A percentile compares a stretch with the other conserved stretches of the same genome.
Conservation (phyloP, 2,329 filamentous ascomycete genomes). For the Alternaria dauci region DNA sequence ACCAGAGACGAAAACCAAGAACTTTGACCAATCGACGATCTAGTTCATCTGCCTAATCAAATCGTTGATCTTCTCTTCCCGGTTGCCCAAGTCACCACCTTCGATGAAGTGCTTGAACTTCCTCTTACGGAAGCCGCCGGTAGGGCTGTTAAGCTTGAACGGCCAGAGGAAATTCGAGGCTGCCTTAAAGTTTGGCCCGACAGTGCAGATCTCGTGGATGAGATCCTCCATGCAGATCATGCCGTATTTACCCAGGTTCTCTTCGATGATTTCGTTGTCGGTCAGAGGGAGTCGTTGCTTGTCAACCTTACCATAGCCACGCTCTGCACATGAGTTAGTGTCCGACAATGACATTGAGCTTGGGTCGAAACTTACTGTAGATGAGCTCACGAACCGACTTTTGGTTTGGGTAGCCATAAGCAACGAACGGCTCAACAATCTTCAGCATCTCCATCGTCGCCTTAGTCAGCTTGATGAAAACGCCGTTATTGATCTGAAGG, state of each 20-base stretch:
- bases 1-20: constrained; percentile 14
- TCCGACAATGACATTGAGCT: constrained; percentile 61
- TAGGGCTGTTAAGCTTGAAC: constrained; percentile 99
- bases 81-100: constrained; percentile 98
- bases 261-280: constrained; percentile 97
- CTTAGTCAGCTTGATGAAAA: constrained; percentile 98
- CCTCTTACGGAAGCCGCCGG: constrained; percentile 90
- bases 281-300: constrained; percentile 97
- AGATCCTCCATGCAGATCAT: constrained; percentile 99
- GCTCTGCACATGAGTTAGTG: constrained; percentile 53
- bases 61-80: constrained; percentile 96
- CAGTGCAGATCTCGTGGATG: constrained; percentile 96
- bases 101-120: constrained; percentile 99
- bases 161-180: constrained; percentile 99
- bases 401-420: constrained; percentile 99
- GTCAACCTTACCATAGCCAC: constrained; percentile 98
- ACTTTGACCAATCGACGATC: constrained; percentile 19
- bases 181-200: constrained; percentile 98
- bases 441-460: constrained; percentile 97
- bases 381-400: constrained; percentile 99
- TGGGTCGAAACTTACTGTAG: constrained; percentile 87
- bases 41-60: constrained; percentile 99
- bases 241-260: constrained; percentile 93
- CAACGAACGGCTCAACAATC: constrained; percentile 97
- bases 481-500: constrained; percentile 99